phyloP scores from a whole-genome alignment of 176 grass and related monocot species.

The Metroxylon sagu region DNA sequence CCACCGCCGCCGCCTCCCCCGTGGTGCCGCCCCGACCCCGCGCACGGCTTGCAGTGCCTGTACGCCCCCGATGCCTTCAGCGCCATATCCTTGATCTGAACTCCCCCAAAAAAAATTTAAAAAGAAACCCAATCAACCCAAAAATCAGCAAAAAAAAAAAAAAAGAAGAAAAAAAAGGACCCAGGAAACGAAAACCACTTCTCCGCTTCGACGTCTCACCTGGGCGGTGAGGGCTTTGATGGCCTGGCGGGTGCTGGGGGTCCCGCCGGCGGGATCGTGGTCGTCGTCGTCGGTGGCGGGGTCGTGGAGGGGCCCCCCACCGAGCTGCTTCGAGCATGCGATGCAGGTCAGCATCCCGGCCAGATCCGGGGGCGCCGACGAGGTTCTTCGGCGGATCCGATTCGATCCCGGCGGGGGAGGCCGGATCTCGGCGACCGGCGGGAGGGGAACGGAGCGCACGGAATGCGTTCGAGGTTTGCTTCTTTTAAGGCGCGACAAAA shows the following conservation, averaged over 20 bases:
- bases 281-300: conserved; percentile 38
- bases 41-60: conserved; percentile 96
- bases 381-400: no score
- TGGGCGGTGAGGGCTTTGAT: conserved; percentile 93
- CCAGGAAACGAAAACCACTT: no score
- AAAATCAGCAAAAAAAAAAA: background rate
- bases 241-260: conserved; percentile 75
- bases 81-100: conserved; percentile 93
- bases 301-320: conserved; percentile 37
- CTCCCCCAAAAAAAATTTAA: background rate
- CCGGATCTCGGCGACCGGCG: no score
- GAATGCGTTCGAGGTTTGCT: no score
- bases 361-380: no score
- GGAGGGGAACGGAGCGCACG: no score
- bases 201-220: conserved; percentile 17
- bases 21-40: conserved; percentile 26
- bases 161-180: background rate
- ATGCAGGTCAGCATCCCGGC: conserved; percentile 87
- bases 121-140: conserved; percentile 11
- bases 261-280: conserved; percentile 22
- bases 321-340: conserved; percentile 79
- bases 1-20: conserved; percentile 33
- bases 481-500: no score
- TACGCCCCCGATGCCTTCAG: conserved; percentile 86
- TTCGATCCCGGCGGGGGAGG: no score